Conservation (phyloP, 495 filamentous ascomycete species). For the Penicillium argentinense region DNA sequence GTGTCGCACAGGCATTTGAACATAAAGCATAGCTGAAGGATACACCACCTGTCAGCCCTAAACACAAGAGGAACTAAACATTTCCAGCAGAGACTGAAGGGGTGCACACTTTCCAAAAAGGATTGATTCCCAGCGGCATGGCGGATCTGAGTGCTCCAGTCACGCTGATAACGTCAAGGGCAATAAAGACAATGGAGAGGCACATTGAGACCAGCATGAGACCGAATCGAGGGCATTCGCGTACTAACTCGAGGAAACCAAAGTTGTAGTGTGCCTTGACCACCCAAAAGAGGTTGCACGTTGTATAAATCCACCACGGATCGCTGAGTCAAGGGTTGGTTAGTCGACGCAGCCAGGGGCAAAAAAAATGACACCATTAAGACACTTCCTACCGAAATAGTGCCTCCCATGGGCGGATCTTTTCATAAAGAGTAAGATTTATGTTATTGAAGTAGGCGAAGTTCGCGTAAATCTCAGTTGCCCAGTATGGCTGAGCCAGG, state of each 20-base stretch:
- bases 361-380: no score
- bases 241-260: conserved; percentile 45
- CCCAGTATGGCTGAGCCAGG: conserved; percentile 45
- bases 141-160: conserved; percentile 23
- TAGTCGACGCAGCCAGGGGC: neutral
- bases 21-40: conserved; percentile 48
- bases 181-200: conserved; percentile 52
- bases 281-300: conserved; percentile 48
- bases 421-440: conserved; percentile 48
- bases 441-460: conserved; percentile 52
- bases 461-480: conserved; percentile 49
- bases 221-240: conserved; percentile 54
- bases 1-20: conserved; percentile 63
- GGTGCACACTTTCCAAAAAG: conserved; percentile 35
- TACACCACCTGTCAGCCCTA: no score
- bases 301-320: conserved; percentile 62
- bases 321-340: conserved; percentile 38
- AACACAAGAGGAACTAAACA: neutral
- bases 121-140: conserved; percentile 33
- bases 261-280: conserved; percentile 56
- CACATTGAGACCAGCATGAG: conserved; percentile 56
- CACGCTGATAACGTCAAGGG: conserved; percentile 46
- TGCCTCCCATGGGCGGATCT: conserved; percentile 53
- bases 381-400: conserved; percentile 44
- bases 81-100: no score